Conservation (phyloP, 441 rosid genomes). For the Dalechampia spathulata region DNA sequence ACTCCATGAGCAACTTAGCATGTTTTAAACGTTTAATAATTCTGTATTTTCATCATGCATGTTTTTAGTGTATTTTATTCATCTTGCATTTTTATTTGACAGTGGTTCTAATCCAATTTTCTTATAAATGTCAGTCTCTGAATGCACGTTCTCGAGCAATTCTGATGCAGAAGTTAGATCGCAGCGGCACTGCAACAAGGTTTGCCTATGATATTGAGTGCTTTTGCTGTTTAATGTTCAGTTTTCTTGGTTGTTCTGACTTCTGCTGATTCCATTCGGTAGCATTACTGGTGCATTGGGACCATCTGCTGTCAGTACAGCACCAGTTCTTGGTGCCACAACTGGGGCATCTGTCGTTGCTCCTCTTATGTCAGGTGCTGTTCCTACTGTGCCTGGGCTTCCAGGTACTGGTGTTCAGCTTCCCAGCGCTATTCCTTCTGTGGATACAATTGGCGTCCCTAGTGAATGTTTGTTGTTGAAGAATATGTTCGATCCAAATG, state of each 20-base stretch:
- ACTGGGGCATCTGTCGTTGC: constrained; percentile 42
- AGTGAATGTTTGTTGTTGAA: constrained; percentile 82
- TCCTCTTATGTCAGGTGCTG: constrained; percentile 40
- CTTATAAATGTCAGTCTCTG: constrained; percentile 49
- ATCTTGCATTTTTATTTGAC: background rate
- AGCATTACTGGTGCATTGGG: constrained; percentile 35
- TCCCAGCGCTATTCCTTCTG: constrained; percentile 36
- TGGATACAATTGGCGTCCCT: constrained; percentile 65
- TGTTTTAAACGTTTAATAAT: background rate
- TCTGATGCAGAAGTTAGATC: constrained; percentile 92
- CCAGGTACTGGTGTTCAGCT: constrained; percentile 41
- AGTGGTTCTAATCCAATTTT: constrained; percentile 6
- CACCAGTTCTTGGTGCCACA: constrained; percentile 38
- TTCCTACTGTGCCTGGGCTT: constrained; percentile 46
- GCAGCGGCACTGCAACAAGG: constrained; percentile 78
- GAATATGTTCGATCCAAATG: constrained; percentile 92
- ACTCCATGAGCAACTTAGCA: background rate
- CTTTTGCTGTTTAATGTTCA: background rate
- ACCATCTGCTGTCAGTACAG: constrained; percentile 29
- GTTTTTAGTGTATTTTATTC: background rate
- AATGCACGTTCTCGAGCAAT: constrained; percentile 86
- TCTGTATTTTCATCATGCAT: background rate
- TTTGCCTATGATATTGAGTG: constrained; percentile 19
- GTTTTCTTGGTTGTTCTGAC: constrained; percentile 9
- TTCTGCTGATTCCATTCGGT: constrained; percentile 13